These are phyloP conservation scores for Phytophthora crassamura DNA, from an alignment of 352 stramenopile genomes.

Conservation along the genomic window DNA sequence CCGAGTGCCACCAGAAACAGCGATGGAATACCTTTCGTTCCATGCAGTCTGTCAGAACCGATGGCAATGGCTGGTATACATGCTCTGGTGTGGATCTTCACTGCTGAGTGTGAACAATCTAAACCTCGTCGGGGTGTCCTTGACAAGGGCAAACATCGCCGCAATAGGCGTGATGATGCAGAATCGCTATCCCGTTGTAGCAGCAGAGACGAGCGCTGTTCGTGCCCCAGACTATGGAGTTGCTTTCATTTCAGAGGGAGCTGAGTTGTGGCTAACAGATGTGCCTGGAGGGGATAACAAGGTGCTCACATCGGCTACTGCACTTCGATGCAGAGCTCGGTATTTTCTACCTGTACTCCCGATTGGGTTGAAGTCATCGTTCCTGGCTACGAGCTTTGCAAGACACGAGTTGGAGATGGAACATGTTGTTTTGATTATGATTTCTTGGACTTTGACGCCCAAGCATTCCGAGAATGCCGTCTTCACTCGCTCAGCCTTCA, in stretches of 20 bases:
- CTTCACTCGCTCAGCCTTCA: not conserved
- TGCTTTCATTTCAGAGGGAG: not conserved
- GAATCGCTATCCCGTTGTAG: not conserved
- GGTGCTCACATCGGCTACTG: not conserved
- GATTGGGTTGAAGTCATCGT: not conserved
- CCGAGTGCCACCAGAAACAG: not conserved
- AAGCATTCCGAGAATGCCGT: too few relatives aligned
- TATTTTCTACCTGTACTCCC: not conserved
- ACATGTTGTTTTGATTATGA: not conserved
- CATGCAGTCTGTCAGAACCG: not conserved
- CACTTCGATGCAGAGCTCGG: not conserved
- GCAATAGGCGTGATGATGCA: not conserved
- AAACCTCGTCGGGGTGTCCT: not conserved
- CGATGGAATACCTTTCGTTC: not conserved
- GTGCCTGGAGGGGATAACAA: not conserved
- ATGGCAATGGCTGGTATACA: not conserved
- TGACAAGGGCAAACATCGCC: not conserved
- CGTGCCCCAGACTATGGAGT: not conserved
- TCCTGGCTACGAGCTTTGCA: slow-evolving; percentile 2
- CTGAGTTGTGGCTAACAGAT: not conserved
- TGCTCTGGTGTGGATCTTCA: not conserved
- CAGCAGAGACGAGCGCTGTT: not conserved
- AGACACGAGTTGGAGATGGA: not conserved
- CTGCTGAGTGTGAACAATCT: not conserved
- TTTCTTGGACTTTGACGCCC: not conserved